Evolutionary conservation across 2,329 filamentous ascomycete species (phyloP), one percentile per base, ranked within the genome.

Genomic region (Clarireedia homoeocarpa): DNA sequence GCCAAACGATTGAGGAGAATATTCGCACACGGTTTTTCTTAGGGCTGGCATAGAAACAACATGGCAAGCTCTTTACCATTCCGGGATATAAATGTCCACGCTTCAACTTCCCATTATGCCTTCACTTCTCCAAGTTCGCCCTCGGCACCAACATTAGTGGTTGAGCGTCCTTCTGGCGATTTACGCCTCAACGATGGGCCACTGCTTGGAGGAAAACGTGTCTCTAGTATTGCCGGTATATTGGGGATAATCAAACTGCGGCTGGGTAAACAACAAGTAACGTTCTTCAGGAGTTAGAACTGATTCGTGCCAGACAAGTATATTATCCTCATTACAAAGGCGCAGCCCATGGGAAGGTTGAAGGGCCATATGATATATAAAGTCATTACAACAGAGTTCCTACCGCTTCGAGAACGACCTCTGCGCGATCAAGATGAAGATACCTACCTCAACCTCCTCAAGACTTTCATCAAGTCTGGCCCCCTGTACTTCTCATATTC

Each of bases 401-500:
- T 99, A 38, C 91, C 94, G 47, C 83, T 99, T 70, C 90, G 91
- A 72, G 94, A 97, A 74, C 87, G 90, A 63, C 86, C 89, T 63
- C 83, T 97, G 60, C 89, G 88, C 73, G 94, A 99, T 69, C 83
- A 86, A 46, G 94, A 99, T 70, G 94, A 99, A 77, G 92, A 97
- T 72, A 88, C 84, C 64, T 97, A 96, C 72, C 80, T 97, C 54
- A 74, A 78, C 50, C 79, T 97, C 53, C 81, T 99, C 64, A 91
- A 91, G 72, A 83, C 80, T 48, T 84, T 94, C 60, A 80, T 99
- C 65, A 87, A 88, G 70, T 85, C 82, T 12, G 89, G 88, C 0
- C 90, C 92, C 7, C 91, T 97, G 86, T 97, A 95, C 79, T 99
- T 96, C 69, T 97, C 94, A 56, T 99, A 99, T 76, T 92, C 91